Conservation (phyloP, 1,139 yeast species). For the Diutina neorugosa region DNA sequence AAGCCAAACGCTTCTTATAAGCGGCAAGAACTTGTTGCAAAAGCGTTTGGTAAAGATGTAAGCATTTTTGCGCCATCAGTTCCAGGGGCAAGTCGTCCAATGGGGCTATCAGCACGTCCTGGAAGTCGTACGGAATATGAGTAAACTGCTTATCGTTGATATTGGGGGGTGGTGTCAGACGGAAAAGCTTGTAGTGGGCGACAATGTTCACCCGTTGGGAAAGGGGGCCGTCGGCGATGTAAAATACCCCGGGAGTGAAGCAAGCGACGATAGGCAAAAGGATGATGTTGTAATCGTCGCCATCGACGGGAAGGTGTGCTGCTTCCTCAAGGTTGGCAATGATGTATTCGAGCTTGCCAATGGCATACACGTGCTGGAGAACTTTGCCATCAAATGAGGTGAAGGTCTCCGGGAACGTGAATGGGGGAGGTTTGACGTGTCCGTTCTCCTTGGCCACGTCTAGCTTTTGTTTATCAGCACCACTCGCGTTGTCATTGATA, state of each 20-base stretch:
- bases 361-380: constrained; percentile 29
- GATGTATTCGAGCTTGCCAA: constrained; percentile 19
- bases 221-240: neutral
- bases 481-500: too few species aligned
- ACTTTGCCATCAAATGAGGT: constrained; percentile 23
- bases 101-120: neutral
- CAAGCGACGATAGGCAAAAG: neutral
- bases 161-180: neutral
- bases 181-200: neutral
- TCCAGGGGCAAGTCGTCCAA: constrained; percentile 1
- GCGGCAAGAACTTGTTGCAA: neutral
- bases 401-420: neutral
- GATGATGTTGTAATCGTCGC: neutral
- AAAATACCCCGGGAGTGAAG: constrained; percentile 1
- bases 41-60: neutral
- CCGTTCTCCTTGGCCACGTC: neutral
- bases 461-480: neutral
- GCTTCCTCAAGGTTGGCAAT: constrained; percentile 11
- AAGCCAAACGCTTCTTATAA: neutral
- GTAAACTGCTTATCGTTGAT: neutral
- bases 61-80: neutral
- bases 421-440: neutral
- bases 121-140: neutral
- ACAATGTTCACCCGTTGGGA: neutral
- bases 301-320: neutral